Evolutionary conservation across 345 rosid species (phyloP), one percentile per base, ranked within the genome.

Genomic region (Eucalyptus paniculata): DNA sequence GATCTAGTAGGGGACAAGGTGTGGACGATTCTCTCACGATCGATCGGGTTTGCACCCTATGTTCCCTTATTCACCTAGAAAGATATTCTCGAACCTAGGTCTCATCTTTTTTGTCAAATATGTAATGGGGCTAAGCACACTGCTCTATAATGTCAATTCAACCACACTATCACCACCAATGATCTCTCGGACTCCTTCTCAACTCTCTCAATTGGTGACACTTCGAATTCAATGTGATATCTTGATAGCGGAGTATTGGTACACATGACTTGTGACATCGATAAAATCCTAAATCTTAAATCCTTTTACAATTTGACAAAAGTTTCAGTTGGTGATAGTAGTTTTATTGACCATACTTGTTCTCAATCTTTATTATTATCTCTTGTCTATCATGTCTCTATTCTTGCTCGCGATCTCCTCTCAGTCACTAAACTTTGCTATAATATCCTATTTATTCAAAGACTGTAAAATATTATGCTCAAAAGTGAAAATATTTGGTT

Each of bases 291-390:
- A 62, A 62, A 62, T 62, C 9, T 30, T 56, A 56, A 56, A 56
- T 24, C 16, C 1, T 30, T 60, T 62, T 6, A 62, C 2, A 1
- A 62, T 62, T 62, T 62, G 69, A 28, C 69, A 62, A 62, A 28
- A 62, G 34, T 62, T 13, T 62, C 4, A 2, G 18, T 3, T 3
- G 18, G 17, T 2, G 8, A 62, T 62, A 1, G 9, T 62, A 0
- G 2, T 60, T 60, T 60, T 60, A 13, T 13, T 62, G 34, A 28
- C 34, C 69, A 62, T 62, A 62, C 34, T 13, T 62, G 17, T 62
- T 62, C 4, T 62, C 32, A 6, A 13, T 62, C 17, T 62, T 62
- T 62, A 13, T 62, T 62, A 30, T 30, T 30, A 62, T 62, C 2
- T 62, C 34, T 13, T 28, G 17, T 62, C 69, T 28, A 62, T 62